A percentile compares a stretch with the other conserved stretches of the same genome.
These are phyloP conservation scores for Puccinellia tenuiflora DNA, from an alignment of 176 grass and related monocot species.

Conservation along the genomic window DNA sequence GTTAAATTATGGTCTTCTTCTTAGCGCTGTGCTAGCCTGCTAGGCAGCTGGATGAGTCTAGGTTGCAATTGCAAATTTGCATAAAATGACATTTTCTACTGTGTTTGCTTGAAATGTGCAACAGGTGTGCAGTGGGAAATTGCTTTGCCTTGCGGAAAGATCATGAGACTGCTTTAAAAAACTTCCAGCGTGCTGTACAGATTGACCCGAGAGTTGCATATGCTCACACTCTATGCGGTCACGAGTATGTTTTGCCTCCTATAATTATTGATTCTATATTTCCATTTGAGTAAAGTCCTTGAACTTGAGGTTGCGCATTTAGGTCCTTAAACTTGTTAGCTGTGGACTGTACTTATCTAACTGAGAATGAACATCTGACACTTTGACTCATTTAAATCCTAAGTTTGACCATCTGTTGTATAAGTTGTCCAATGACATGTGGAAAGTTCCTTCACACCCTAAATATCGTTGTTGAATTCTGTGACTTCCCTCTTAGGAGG, in stretches of 20 bases:
- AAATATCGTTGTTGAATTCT: no score
- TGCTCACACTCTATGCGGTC: slow-evolving; percentile 92
- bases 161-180: slow-evolving; percentile 96
- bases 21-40: neutral
- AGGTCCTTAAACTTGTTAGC: neutral
- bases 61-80: slow-evolving; percentile 10
- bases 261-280: neutral
- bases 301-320: neutral
- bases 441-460: neutral
- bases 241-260: slow-evolving; percentile 58
- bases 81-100: slow-evolving; percentile 9
- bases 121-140: slow-evolving; percentile 96
- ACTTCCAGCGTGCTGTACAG: slow-evolving; percentile 90
- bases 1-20: neutral
- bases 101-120: slow-evolving; percentile 9
- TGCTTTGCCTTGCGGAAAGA: slow-evolving; percentile 94
- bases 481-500: no score
- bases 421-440: neutral
- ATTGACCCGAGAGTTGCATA: slow-evolving; percentile 88
- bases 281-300: neutral
- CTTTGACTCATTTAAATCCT: neutral
- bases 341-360: neutral
- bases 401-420: neutral
- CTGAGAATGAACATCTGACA: neutral
- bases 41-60: slow-evolving; percentile 2